A percentile compares a stretch with the other conserved stretches of the same genome.
Evolutionary conservation across 306 rosid genomes (phyloP).

Genomic region (Alnus glutinosa): DNA sequence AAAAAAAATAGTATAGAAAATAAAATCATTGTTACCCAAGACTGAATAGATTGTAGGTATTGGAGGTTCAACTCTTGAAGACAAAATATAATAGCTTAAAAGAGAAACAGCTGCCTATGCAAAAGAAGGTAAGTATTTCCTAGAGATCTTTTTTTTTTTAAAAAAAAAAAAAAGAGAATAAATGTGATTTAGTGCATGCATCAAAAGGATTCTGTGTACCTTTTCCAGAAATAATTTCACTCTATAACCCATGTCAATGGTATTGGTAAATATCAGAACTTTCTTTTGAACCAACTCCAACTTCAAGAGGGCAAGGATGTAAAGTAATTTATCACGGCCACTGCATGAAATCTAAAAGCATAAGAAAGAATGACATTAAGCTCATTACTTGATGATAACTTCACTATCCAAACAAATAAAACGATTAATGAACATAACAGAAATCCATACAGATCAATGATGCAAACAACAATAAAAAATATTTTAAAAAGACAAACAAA

Average conservation of each 20-base stretch:
- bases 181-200: constrained; percentile 1
- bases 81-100: not conserved
- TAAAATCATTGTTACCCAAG: not conserved
- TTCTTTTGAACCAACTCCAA: constrained; percentile 89
- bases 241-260: constrained; percentile 82
- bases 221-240: constrained; percentile 82
- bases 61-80: not conserved
- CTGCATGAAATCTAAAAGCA: constrained; percentile 61
- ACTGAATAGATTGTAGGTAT: not conserved
- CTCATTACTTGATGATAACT: not conserved
- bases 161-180: not conserved
- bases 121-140: not conserved
- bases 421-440: not conserved
- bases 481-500: not conserved
- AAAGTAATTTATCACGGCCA: constrained; percentile 70
- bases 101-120: not conserved
- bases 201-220: constrained; percentile 45
- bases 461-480: not conserved
- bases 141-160: not conserved
- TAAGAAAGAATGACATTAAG: not conserved
- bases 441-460: not conserved
- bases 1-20: not conserved
- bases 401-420: not conserved
- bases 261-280: constrained; percentile 81
- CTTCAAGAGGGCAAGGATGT: constrained; percentile 80